Base-by-base conservation (phyloP, 768 basidiomycete species). In the Pulveroboletus sp. region DNA sequence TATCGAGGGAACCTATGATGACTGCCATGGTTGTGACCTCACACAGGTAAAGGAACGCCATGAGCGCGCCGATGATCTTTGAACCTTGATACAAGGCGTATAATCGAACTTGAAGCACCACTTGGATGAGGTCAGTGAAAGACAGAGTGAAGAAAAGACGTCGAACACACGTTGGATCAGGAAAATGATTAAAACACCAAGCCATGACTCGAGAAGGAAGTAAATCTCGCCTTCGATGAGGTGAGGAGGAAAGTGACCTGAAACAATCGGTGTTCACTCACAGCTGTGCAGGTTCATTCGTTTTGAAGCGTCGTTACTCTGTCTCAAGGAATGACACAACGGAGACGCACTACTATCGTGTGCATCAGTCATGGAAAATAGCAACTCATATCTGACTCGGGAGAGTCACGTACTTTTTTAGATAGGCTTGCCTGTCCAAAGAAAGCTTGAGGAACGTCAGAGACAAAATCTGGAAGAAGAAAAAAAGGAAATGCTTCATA, bases 91-190 rank as follows among this genome's bases (percentile, higher is more conserved):
- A 59, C 39, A 56, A 26, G 4, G 54, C 43, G 17, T 56, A 56
- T 17, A 59, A 24, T 6, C 54, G 47, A 43, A 33, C 47, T 39
- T 56, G 54, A 31, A 59, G 57, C 11, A 58, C 28, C 8, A 56
- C 54, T 59, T 28, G 30, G 26, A 11, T 7, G 15, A 3, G 7
- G 21, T 59, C 40, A 49, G 24, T 1, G 12, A 37, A 28, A 17
- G 21, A 8, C 5, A 6, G 5, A 39, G 24, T 28, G n/a, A 2
- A 8, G 5, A 3, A 30, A 21, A 24, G 3, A 21, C 11, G 2
- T 39, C 26, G 30, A 8, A 55, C 57, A 21, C 6, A 17, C 26
- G 46, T 43, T 17, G n/a, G 14, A 50, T 42, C 15, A 58, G 6
- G 18, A 44, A 44, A 5, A 49, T 9, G 7, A 50, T 24, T 3